These are phyloP conservation scores for Sporothrix brunneoviolacea DNA, from an alignment of 2,329 filamentous ascomycete species.

Conservation along the genomic window DNA sequence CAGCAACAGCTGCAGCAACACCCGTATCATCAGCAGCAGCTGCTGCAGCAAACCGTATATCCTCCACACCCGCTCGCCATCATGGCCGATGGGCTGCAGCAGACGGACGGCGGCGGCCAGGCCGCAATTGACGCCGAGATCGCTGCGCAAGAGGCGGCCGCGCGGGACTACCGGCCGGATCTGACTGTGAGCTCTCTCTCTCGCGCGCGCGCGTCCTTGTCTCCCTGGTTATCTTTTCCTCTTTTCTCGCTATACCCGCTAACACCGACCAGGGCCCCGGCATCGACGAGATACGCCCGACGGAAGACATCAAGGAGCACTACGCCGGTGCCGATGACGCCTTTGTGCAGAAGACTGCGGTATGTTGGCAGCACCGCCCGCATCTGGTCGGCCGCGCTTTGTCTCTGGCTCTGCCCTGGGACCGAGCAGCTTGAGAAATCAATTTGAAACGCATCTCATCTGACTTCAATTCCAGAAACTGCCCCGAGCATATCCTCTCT, in stretches of 20 bases:
- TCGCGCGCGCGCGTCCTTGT: too few species aligned
- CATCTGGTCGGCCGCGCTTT: too few species aligned
- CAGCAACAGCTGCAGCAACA: background rate
- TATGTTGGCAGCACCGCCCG: too few species aligned
- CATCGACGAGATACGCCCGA: conserved; percentile 72
- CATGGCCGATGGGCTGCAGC: conserved; percentile 6
- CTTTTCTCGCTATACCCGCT: conserved; percentile 8
- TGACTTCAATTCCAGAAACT: conserved; percentile 51
- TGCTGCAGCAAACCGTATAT: background rate
- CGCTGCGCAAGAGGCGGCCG: conserved; percentile 54
- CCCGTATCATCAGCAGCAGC: background rate
- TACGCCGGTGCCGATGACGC: conserved; percentile 83
- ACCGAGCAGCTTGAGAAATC: too few species aligned
- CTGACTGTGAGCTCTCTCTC: conserved; percentile 40
- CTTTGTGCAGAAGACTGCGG: conserved; percentile 80
- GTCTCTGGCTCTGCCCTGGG: too few species aligned
- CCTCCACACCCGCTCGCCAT: background rate
- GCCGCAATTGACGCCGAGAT: conserved; percentile 34
- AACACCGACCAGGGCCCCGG: conserved; percentile 61
- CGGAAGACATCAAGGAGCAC: conserved; percentile 70
- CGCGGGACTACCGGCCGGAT: conserved; percentile 52
- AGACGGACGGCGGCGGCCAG: background rate
- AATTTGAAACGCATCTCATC: background rate
- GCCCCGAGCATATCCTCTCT: conserved; percentile 77
- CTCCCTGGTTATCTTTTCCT: background rate